Evolutionary conservation across 129 eudicot species (phyloP), one percentile per base, ranked within the genome.

Genomic region (Saussurea involucrata): DNA sequence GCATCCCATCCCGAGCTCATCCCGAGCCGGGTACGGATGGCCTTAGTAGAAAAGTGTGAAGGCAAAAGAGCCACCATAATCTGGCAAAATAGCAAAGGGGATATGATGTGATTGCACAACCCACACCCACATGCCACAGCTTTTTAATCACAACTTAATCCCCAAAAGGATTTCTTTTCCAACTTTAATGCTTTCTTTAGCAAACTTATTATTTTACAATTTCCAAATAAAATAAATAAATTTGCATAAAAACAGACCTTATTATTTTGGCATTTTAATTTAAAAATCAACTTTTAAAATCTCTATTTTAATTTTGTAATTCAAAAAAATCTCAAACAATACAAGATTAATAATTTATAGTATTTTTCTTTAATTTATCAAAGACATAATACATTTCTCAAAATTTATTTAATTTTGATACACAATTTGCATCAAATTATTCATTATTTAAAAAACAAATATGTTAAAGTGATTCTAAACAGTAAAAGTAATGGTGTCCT

Each of bases 61-160:
- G 67, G 67, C 60, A 72, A 64, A 79, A 79, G 83, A 63, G 73
- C 83, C 78, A 71, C 68, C 78, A 72, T 64, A 79, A 64, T 79
- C 83, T 29, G 83, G 67, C 67, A 63, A 79, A 60, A 64, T 27
- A 68, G 32, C 44, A 76, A 76, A 28, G 20, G 29, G 53, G 66
- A 29, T 33, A 44, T 79, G 83, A 79, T 79, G 66, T 72, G 83
- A 79, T 79, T 31, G 83, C 42, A 66, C 83, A 79, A 70, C 72
- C 83, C 66, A 68, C 68, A 79, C 60, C 60, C 60, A 53, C 73
- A 79, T 79, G 77, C 53, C 29, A 79, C 83, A 79, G 31, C 78
- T 64, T 79, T 72, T 63, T 64, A 79, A 79, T 79, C 83, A 46
- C 83, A 79, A 72, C 78, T 79, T 79, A 79, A 79, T 79, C 83